These are phyloP conservation scores for Phialocephala subalpina DNA, from an alignment of 2,329 filamentous ascomycete species.

Conservation along the genomic window DNA sequence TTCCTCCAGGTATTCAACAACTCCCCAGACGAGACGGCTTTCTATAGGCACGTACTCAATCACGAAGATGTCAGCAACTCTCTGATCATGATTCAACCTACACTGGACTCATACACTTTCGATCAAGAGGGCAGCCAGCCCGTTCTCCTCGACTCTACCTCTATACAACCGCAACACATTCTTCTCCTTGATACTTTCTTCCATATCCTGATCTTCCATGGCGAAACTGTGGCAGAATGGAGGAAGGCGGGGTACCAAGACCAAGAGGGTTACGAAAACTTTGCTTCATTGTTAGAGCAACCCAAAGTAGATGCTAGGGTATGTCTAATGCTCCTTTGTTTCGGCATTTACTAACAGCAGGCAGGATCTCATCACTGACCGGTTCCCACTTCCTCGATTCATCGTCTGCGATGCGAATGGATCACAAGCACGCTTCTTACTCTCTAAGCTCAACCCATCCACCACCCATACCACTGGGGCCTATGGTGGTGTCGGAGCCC, in stretches of 20 bases:
- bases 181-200: constrained; percentile 98
- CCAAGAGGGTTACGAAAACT: constrained; percentile 98
- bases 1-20: constrained; percentile 99
- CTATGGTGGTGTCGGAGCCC: constrained; percentile 85
- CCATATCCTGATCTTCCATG: constrained; percentile 99
- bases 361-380: constrained; percentile 93
- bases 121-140: constrained; percentile 93
- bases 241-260: constrained; percentile 97
- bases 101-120: constrained; percentile 95
- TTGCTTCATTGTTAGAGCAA: constrained; percentile 84
- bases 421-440: constrained; percentile 94
- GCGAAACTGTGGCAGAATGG: constrained; percentile 98
- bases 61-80: constrained; percentile 98
- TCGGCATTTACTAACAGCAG: constrained; percentile 32
- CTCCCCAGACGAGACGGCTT: constrained; percentile 98
- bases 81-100: constrained; percentile 98
- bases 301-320: constrained; percentile 97
- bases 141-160: constrained; percentile 95
- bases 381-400: constrained; percentile 97
- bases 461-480: constrained; percentile 95
- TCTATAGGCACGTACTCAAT: constrained; percentile 95
- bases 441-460: constrained; percentile 96
- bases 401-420: constrained; percentile 99
- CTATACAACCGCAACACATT: constrained; percentile 93
- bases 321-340: constrained; percentile 47